Evolutionary conservation across 495 filamentous ascomycete species (phyloP).

Genomic region (Neurospora terricola): DNA sequence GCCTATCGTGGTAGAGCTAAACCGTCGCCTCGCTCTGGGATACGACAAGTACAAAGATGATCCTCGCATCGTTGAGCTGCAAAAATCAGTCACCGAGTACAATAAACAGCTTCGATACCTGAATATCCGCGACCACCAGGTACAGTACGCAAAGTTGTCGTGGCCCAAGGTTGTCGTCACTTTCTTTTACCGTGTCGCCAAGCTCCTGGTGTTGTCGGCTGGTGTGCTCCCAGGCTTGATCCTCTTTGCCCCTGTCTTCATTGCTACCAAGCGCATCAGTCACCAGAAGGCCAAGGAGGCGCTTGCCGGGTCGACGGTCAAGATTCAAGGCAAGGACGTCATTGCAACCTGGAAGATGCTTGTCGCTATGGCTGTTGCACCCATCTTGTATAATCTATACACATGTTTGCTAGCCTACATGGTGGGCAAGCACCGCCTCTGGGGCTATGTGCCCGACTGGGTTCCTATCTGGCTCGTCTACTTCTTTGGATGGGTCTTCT

Average conservation of each 20-base stretch:
- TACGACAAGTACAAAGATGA: slow-evolving; percentile 92
- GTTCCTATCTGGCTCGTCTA: slow-evolving; percentile 73
- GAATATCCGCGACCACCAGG: slow-evolving; percentile 88
- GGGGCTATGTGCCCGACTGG: slow-evolving; percentile 68
- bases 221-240: slow-evolving; percentile 79
- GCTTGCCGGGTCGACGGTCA: slow-evolving; percentile 85
- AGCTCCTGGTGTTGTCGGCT: slow-evolving; percentile 64
- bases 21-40: slow-evolving; percentile 82
- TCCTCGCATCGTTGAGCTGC: slow-evolving; percentile 68
- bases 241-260: slow-evolving; percentile 86
- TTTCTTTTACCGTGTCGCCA: slow-evolving; percentile 68
- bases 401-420: slow-evolving; percentile 61
- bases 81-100: slow-evolving; percentile 72
- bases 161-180: slow-evolving; percentile 62
- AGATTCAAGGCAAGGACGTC: slow-evolving; percentile 87
- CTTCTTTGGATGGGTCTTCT: slow-evolving; percentile 62
- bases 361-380: slow-evolving; percentile 80
- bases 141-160: slow-evolving; percentile 81
- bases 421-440: slow-evolving; percentile 71
- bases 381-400: slow-evolving; percentile 75
- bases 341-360: slow-evolving; percentile 99
- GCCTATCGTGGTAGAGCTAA: slow-evolving; percentile 91
- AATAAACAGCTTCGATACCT: slow-evolving; percentile 80
- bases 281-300: slow-evolving; percentile 83
- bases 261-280: slow-evolving; percentile 81